Evolutionary conservation across 2,329 filamentous ascomycete species (phyloP).

Genomic region (Cadophora malorum): DNA sequence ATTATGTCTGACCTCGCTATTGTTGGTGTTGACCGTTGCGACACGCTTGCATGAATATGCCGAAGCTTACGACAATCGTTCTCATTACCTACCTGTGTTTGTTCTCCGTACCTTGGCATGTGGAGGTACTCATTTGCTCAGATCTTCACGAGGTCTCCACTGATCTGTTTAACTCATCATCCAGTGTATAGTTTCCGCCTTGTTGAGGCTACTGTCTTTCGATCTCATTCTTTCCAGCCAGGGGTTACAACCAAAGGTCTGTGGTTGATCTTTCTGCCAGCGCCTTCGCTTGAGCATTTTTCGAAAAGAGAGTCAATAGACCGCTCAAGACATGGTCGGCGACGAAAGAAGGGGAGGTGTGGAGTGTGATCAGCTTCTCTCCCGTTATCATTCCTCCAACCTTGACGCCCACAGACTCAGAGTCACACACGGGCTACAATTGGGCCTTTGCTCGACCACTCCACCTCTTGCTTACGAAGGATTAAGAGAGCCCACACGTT

Average conservation of each 20-base stretch:
- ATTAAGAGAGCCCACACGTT: slow-evolving; percentile 1
- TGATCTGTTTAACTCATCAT: not conserved
- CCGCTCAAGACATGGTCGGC: not conserved
- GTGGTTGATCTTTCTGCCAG: not conserved
- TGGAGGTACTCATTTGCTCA: not conserved
- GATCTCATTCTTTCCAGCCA: not conserved
- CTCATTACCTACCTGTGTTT: not conserved
- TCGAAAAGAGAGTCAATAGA: not conserved
- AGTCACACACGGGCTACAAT: not conserved
- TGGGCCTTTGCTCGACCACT: slow-evolving; percentile 6
- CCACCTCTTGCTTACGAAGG: slow-evolving; percentile 5
- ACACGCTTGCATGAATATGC: not conserved
- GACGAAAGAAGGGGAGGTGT: not conserved
- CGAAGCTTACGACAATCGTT: not conserved
- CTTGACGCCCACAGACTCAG: not conserved
- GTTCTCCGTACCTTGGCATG: not conserved
- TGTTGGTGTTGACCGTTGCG: not conserved
- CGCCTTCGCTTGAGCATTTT: slow-evolving; percentile 1
- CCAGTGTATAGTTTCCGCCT: not conserved
- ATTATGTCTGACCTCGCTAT: not conserved
- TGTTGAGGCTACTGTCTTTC: not conserved
- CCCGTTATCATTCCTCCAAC: not conserved
- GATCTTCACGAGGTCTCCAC: not conserved
- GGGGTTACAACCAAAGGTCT: not conserved
- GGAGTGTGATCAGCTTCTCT: not conserved